A percentile compares a stretch with the other conserved stretches of the same genome.
phyloP scores from a whole-genome alignment of 2,329 filamentous ascomycete species.

The Hymenoscyphus linearis region DNA sequence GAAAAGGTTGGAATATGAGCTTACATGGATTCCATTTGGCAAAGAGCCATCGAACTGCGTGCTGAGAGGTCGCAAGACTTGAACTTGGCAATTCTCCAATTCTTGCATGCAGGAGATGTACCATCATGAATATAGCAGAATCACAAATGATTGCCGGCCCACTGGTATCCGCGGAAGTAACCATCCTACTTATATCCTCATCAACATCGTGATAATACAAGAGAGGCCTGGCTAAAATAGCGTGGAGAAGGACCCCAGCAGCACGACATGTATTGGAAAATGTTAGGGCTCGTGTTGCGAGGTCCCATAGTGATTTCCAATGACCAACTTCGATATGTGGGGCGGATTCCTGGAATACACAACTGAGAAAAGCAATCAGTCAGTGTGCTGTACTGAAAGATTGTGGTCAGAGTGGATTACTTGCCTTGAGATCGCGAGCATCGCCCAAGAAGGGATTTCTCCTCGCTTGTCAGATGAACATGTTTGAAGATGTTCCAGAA shows the following conservation, averaged over 20 bases:
- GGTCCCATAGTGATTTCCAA: slow-evolving; percentile 75
- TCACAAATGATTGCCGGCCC: slow-evolving; percentile 78
- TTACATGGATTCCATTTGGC: slow-evolving; percentile 77
- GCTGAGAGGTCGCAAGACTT: slow-evolving; percentile 61
- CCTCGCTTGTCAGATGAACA: slow-evolving; percentile 66
- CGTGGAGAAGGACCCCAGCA: slow-evolving; percentile 63
- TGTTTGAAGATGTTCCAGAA: slow-evolving; percentile 53
- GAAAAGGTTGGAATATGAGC: slow-evolving; percentile 25
- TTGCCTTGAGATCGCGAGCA: slow-evolving; percentile 76
- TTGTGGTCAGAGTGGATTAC: slow-evolving; percentile 22
- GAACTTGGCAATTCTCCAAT: slow-evolving; percentile 64
- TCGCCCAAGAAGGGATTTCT: slow-evolving; percentile 69
- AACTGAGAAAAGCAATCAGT: slow-evolving; percentile 34
- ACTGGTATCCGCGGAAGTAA: slow-evolving; percentile 73
- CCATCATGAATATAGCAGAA: slow-evolving; percentile 69
- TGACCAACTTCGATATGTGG: slow-evolving; percentile 35
- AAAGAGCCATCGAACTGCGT: slow-evolving; percentile 76
- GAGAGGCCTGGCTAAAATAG: slow-evolving; percentile 61
- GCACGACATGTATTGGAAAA: slow-evolving; percentile 68
- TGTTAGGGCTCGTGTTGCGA: slow-evolving; percentile 64
- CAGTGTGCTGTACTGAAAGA: background rate
- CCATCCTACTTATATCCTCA: slow-evolving; percentile 65
- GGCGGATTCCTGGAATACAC: slow-evolving; percentile 40
- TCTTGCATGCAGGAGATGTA: slow-evolving; percentile 59
- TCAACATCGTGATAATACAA: slow-evolving; percentile 62